A percentile compares a stretch with the other conserved stretches of the same genome.
phyloP scores from a whole-genome alignment of 2,329 filamentous ascomycete genomes.

The Botrytis elliptica region DNA sequence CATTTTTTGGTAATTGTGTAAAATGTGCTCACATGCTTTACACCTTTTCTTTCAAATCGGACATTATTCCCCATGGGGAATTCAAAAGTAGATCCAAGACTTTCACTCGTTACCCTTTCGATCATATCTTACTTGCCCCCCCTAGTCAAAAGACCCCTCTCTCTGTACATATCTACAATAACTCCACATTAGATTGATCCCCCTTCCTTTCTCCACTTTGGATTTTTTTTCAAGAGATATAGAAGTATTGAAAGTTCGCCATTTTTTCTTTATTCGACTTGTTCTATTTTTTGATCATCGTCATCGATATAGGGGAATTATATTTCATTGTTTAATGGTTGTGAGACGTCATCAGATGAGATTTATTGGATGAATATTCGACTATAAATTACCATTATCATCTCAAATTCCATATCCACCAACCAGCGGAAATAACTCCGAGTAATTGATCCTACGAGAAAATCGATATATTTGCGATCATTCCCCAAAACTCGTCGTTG shows the following conservation, averaged over 20 bases:
- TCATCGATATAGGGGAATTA: neutral
- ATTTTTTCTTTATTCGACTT: constrained; percentile 1
- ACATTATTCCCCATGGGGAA: neutral
- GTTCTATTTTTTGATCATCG: neutral
- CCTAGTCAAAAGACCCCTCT: neutral
- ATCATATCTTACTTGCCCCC: neutral
- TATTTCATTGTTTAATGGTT: neutral
- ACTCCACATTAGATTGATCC: neutral
- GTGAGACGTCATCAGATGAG: neutral
- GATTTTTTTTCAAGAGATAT: neutral
- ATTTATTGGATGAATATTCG: neutral
- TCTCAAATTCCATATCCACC: neutral
- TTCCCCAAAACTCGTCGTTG: neutral
- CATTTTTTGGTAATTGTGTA: neutral
- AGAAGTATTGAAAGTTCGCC: neutral
- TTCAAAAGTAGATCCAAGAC: neutral
- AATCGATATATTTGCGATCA: neutral
- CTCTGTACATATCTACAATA: neutral
- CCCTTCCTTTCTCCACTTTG: neutral
- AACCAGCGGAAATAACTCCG: neutral
- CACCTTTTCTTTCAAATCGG: neutral
- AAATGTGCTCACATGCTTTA: neutral
- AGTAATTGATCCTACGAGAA: neutral
- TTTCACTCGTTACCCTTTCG: neutral
- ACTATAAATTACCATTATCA: neutral